phyloP scores from a whole-genome alignment of 768 basidiomycete genomes.

The Trametes cingulata region DNA sequence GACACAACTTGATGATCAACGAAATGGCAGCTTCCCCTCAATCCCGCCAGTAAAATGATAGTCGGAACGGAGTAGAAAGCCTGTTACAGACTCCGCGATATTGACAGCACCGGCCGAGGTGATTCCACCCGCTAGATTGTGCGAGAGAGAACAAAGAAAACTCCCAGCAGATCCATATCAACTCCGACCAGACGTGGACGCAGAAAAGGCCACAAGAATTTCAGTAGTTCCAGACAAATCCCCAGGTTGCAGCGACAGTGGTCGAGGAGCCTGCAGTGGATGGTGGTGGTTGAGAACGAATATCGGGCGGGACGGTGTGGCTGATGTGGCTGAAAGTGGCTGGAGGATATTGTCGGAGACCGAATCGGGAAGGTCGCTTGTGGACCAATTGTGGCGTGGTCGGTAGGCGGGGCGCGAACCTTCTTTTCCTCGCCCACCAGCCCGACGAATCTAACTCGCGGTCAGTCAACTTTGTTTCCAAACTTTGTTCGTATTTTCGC shows the following conservation, averaged over 20 bases:
- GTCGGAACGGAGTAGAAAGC: too few relatives aligned
- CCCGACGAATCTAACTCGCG: slow-evolving; percentile 57
- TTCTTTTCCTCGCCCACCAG: slow-evolving; percentile 29
- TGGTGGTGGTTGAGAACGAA: not conserved
- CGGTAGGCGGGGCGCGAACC: slow-evolving; percentile 30
- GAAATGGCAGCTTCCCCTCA: too few relatives aligned
- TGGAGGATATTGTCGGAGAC: slow-evolving; percentile 14
- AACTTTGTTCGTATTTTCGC: slow-evolving; percentile 58
- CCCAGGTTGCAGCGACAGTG: not conserved
- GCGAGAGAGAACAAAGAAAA: too few relatives aligned
- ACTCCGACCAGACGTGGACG: too few relatives aligned
- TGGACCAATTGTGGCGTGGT: slow-evolving; percentile 24
- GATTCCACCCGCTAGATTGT: too few relatives aligned
- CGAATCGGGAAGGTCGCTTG: slow-evolving; percentile 15
- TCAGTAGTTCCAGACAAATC: not conserved
- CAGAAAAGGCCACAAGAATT: not conserved
- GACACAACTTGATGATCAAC: too few relatives aligned
- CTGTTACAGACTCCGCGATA: too few relatives aligned
- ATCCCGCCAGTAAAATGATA: too few relatives aligned
- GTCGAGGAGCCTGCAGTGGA: not conserved
- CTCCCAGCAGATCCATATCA: too few relatives aligned
- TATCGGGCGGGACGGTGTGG: not conserved
- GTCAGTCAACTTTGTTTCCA: slow-evolving; percentile 73
- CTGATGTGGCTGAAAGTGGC: slow-evolving; percentile 5
- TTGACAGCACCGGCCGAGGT: too few relatives aligned